Evolutionary conservation across 148 eudicot species (phyloP).

Genomic region (Rhododendron molle): DNA sequence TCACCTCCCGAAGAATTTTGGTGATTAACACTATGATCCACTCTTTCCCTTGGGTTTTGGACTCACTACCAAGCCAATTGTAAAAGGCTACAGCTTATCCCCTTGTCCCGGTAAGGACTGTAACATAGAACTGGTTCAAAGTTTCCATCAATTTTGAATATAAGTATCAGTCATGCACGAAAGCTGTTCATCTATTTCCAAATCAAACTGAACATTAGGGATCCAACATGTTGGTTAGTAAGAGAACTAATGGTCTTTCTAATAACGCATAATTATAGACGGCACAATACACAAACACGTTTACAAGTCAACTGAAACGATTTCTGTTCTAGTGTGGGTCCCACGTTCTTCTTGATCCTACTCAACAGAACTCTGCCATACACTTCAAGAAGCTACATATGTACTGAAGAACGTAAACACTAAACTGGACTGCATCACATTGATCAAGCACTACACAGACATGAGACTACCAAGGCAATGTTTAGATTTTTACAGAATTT

Average conservation of each 20-base stretch:
- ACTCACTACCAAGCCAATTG: conserved; percentile 24
- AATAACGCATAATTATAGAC: neutral
- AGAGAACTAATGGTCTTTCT: neutral
- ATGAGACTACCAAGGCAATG: neutral
- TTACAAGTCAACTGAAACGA: neutral
- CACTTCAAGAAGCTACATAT: neutral
- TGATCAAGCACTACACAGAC: neutral
- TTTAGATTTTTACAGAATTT: neutral
- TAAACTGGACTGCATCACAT: neutral
- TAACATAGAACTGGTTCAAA: neutral
- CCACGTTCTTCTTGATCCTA: neutral
- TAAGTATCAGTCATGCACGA: neutral
- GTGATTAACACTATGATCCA: conserved; percentile 36
- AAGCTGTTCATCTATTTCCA: neutral
- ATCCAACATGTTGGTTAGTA: neutral
- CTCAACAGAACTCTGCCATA: neutral
- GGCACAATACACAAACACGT: neutral
- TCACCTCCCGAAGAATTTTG: conserved; percentile 41
- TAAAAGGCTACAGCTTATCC: neutral
- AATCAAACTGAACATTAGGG: neutral
- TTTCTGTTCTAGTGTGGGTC: neutral
- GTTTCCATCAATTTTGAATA: neutral
- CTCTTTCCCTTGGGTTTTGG: conserved; percentile 45
- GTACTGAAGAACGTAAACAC: neutral
- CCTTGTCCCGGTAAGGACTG: neutral